Evolutionary conservation across 2,329 filamentous ascomycete genomes (phyloP).

Genomic region (Colletotrichum sp.): DNA sequence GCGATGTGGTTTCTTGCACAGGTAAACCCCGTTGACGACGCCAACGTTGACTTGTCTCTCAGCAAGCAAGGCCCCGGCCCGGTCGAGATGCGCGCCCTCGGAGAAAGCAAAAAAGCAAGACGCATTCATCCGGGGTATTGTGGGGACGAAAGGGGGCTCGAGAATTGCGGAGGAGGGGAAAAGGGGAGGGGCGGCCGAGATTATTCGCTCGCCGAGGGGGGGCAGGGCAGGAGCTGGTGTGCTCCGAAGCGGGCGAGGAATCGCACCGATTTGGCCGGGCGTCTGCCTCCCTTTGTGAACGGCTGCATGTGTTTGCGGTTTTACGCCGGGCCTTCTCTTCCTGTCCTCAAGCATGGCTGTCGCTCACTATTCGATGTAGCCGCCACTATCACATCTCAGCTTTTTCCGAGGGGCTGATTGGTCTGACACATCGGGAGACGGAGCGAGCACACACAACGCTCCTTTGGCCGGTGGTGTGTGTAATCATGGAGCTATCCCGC

Average conservation of each 20-base stretch:
- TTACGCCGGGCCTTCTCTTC: background rate
- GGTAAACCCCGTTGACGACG: background rate
- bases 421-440: constrained; percentile 1
- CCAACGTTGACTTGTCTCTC: background rate
- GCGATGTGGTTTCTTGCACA: background rate
- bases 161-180: constrained; percentile 3
- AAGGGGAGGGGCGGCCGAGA: background rate
- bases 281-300: background rate
- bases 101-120: background rate
- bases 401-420: background rate
- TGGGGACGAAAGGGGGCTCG: constrained; percentile 4
- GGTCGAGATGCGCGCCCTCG: background rate
- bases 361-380: background rate
- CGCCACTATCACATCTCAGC: background rate
- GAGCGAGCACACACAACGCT: background rate
- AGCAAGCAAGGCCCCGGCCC: background rate
- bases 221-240: background rate
- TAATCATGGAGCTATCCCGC: background rate
- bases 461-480: background rate
- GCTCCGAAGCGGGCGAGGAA: constrained; percentile 3
- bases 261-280: constrained; percentile 15
- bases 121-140: background rate
- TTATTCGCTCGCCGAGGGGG: background rate
- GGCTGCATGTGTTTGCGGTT: background rate
- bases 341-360: background rate